Conservation (phyloP, 2,329 filamentous ascomycete genomes). For the Aspergillus quadrilineatus region DNA sequence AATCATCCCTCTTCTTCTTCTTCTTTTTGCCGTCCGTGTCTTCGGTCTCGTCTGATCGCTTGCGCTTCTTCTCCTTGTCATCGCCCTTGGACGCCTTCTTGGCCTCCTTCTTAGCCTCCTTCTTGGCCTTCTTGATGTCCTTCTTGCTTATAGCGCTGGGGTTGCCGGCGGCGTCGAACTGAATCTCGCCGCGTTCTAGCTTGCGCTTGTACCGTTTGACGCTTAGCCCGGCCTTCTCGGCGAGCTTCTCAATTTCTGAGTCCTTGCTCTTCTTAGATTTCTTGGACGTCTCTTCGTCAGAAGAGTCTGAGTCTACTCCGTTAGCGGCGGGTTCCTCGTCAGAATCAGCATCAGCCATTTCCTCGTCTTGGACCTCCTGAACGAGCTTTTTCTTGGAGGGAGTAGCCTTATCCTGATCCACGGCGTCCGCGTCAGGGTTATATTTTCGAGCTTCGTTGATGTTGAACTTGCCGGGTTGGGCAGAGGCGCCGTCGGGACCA, state of each 20-base stretch:
- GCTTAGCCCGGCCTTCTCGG: constrained; percentile 66
- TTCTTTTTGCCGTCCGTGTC: constrained; percentile 52
- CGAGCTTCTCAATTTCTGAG: constrained; percentile 56
- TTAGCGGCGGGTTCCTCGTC: constrained; percentile 25
- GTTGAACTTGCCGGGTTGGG: constrained; percentile 68
- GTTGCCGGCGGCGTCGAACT: constrained; percentile 63
- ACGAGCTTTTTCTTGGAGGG: constrained; percentile 49
- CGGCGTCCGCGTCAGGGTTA: constrained; percentile 88
- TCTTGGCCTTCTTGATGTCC: constrained; percentile 70
- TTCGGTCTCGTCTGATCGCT: constrained; percentile 57
- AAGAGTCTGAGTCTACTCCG: constrained; percentile 30
- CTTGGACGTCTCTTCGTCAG: constrained; percentile 31
- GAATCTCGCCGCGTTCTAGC: constrained; percentile 72
- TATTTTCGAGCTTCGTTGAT: constrained; percentile 93
- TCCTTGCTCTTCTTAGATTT: constrained; percentile 49
- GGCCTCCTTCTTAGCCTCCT: constrained; percentile 60
- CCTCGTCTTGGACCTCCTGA: constrained; percentile 46
- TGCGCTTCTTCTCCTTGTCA: constrained; percentile 68
- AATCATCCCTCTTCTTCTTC: constrained; percentile 57
- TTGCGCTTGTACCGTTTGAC: constrained; percentile 77
- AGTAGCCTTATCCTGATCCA: constrained; percentile 64
- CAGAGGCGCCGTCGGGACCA: constrained; percentile 67
- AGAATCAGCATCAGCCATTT: constrained; percentile 44
- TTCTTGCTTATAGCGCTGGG: constrained; percentile 72
- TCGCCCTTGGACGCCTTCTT: constrained; percentile 55